Evolutionary conservation across 192 early-diverging fungal genomes (phyloP), one percentile per base, ranked within the genome.

Genomic region (Chytriomyces confervae): DNA sequence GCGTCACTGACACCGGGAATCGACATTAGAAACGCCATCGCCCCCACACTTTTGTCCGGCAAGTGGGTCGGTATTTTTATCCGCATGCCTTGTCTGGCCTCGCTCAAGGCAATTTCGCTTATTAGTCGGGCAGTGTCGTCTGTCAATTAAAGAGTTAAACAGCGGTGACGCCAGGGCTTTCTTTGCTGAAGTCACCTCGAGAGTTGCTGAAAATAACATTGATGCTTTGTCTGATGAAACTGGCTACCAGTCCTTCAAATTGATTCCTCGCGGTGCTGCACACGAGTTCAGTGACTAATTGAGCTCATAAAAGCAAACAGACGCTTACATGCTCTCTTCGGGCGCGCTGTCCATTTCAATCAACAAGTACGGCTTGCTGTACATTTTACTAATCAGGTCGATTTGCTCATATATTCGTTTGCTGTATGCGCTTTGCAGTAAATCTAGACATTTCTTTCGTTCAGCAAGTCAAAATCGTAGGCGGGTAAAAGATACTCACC

Each of bases 191-290:
- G 63, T n/a, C 57, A 82, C 81, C 81, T 45, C 62, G 27, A 8
- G 81, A 82, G n/a, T 80, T 45, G 50, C 74, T 80, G 57, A 79
- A 80, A 10, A 82, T 16, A n/a, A 80, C 67, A 6, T 20, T 76
- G 5, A 57, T 57, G 9, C 44, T 68, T n/a, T 46, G 23, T 16
- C 75, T 1, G 0, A 62, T 9, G 13, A 80, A 50, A 13, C 53
- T 44, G 10, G 79, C 73, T 0, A 80, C 23, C 50, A 80, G 78
- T 45, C 79, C 79, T 78, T 80, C 79, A 77, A 62, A 80, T 51
- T 80, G 79, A 44, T 65, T 79, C 5, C 62, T n/a, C 46, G 23
- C 36, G 8, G 77, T 20, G 3, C 69, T 74, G 29, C 20, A 57
- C 11, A 68, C 50, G 7, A 49, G 47, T 48, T 43, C 44, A 27